Percentiles rank a stretch among this genome's conserved stretches.
Conservation (phyloP, 169 alveolate genomes). For the Plasmodium billcollinsi region DNA sequence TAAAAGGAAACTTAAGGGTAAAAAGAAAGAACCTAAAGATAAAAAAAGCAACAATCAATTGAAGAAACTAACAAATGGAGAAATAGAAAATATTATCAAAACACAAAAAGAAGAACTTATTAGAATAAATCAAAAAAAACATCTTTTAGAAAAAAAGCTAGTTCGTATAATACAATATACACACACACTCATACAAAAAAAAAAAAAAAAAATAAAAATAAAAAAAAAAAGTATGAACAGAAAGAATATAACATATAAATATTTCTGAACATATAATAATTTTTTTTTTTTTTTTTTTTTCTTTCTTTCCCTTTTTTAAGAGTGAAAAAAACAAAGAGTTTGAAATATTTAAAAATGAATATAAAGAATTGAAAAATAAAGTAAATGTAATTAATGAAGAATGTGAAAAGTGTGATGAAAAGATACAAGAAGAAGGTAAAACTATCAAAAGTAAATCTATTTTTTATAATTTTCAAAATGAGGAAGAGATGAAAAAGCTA, state of each 20-base stretch:
- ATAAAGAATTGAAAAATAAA: conserved; percentile 54
- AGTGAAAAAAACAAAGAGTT: conserved; percentile 42
- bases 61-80: conserved; percentile 47
- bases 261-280: background rate
- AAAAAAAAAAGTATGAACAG: background rate
- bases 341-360: conserved; percentile 47
- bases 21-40: conserved; percentile 16
- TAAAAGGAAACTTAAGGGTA: conserved; percentile 29
- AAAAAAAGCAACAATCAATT: conserved; percentile 20
- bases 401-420: conserved; percentile 57
- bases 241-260: background rate
- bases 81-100: conserved; percentile 43
- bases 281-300: background rate
- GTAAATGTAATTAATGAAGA: conserved; percentile 29
- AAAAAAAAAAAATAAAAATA: conserved; percentile 20
- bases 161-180: conserved; percentile 7
- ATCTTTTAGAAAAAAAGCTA: conserved; percentile 39
- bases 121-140: conserved; percentile 57
- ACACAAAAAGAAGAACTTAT: conserved; percentile 32
- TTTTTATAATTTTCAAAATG: conserved; percentile 67
- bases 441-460: conserved; percentile 37
- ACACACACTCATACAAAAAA: background rate
- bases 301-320: conserved; percentile 13
- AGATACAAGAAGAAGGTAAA: conserved; percentile 23
- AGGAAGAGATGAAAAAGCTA: conserved; percentile 50